Base-by-base conservation (phyloP, 2,329 filamentous ascomycete species). In the Byssochlamys sp. region DNA sequence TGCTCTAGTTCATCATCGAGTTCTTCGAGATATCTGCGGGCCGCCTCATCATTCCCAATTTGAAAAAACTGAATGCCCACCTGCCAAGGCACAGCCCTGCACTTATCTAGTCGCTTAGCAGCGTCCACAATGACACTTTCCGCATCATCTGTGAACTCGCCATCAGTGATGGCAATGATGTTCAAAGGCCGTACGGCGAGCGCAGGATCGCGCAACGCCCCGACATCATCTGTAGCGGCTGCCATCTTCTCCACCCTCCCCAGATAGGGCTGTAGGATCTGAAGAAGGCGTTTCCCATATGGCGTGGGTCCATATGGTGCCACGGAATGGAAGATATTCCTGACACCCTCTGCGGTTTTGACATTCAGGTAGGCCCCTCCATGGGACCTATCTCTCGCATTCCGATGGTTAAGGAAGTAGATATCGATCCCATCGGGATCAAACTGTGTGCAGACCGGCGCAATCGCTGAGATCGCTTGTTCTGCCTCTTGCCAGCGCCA, bases 31-130 rank as follows among this genome's bases (percentile, higher is more conserved):
- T 87, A 84, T 62, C 79, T 73, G 1, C 80, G 78, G 0, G 91
- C 92, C 0, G 73, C 76, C 0, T 75, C 68, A 64, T 95, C 89
- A 54, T 82, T 80, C 57, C 94, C 92, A 51, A 97, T 88, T 74
- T 96, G 92, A 78, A 97, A 95, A 77, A 97, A 97, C 71, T 97
- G 92, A 57, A 97, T 84, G 33, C 92, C 92, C 7, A 96, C 78
- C 75, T 97, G 94, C 78, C 88, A 88, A 0, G 85, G 80, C 3
- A 87, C 84, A 0, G 90, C 90, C 7, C 85, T 80, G 6, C 88
- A 71, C 55, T 73, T 73, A 66, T 74, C 71, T 31, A 97, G 81
- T 67, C 83, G 85, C 71, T 80, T 80, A 0, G 91, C 92, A 0
- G 83, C 78, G 2, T 74, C 71, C 48, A 89, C 77, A 53, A 97